phyloP scores from a whole-genome alignment of 2,329 filamentous ascomycete genomes.

The Chaetothyriales sp. region DNA sequence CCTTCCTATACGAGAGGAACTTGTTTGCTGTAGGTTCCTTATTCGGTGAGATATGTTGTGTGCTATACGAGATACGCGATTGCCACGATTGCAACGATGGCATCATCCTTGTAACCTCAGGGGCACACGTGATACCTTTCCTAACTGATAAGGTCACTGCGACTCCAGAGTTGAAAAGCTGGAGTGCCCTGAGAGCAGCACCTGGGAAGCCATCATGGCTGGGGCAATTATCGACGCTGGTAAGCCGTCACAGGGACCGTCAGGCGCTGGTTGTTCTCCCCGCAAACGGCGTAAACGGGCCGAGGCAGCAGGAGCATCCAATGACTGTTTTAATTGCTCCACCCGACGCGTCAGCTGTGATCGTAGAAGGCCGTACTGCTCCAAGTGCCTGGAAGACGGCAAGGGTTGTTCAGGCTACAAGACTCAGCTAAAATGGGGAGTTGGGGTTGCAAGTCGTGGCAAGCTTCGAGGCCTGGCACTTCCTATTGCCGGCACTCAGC shows the following conservation, averaged over 20 bases:
- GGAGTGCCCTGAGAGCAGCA: not conserved
- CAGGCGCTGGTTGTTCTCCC: slow-evolving; percentile 15
- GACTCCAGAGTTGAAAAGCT: not conserved
- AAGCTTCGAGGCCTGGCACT: slow-evolving; percentile 82
- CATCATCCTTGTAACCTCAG: not conserved
- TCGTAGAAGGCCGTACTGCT: slow-evolving; percentile 82
- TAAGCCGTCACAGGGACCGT: not conserved
- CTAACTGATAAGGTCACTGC: not conserved
- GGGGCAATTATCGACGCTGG: slow-evolving; percentile 2
- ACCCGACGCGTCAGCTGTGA: slow-evolving; percentile 78
- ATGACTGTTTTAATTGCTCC: slow-evolving; percentile 89
- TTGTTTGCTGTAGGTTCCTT: too few species aligned
- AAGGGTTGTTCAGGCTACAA: slow-evolving; percentile 94
- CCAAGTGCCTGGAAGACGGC: slow-evolving; percentile 78
- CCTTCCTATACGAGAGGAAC: too few species aligned
- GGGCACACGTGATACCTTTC: not conserved
- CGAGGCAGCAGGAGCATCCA: slow-evolving; percentile 71
- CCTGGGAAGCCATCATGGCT: slow-evolving; percentile 4
- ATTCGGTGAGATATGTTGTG: too few species aligned
- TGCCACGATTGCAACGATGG: not conserved
- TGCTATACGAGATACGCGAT: too few species aligned
- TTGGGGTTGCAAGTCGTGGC: slow-evolving; percentile 85
- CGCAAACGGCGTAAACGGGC: slow-evolving; percentile 70
- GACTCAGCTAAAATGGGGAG: slow-evolving; percentile 90
- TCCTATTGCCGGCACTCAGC: slow-evolving; percentile 38